Evolutionary conservation across 23 red algal species (phyloP).

Genomic region (Cyanidioschyzon merolae): DNA sequence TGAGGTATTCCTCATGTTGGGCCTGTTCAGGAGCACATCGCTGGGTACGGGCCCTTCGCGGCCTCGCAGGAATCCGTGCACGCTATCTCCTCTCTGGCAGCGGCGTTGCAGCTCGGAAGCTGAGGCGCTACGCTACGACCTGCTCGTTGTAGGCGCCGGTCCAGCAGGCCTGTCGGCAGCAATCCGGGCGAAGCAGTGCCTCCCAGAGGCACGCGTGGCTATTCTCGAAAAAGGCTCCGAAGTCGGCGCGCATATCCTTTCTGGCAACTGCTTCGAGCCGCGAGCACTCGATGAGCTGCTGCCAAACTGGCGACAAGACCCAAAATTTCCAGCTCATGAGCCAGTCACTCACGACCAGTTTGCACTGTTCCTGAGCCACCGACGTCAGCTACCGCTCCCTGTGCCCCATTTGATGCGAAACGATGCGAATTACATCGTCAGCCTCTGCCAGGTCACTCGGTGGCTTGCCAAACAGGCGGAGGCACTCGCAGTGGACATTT

Average conservation of each 20-base stretch:
- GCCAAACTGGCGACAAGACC: slow-evolving; percentile 49
- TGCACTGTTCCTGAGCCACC: slow-evolving; percentile 23
- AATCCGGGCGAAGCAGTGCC: slow-evolving; percentile 60
- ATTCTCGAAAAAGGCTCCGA: slow-evolving; percentile 84
- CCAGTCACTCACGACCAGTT: slow-evolving; percentile 53
- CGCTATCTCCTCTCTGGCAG: too few relatives aligned
- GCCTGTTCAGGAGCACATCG: too few relatives aligned
- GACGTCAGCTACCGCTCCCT: slow-evolving; percentile 32
- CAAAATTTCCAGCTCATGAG: slow-evolving; percentile 28
- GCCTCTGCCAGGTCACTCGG: slow-evolving; percentile 62
- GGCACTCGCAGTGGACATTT: slow-evolving; percentile 66
- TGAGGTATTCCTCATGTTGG: too few relatives aligned
- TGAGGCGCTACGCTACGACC: slow-evolving; percentile 68
- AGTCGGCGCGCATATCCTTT: slow-evolving; percentile 87
- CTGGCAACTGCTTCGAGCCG: slow-evolving; percentile 82
- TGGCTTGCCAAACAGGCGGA: slow-evolving; percentile 77
- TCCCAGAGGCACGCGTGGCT: slow-evolving; percentile 57
- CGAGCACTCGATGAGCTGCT: slow-evolving; percentile 85
- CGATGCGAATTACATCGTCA: slow-evolving; percentile 66
- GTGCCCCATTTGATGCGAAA: slow-evolving; percentile 85
- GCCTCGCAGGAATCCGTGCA: too few relatives aligned
- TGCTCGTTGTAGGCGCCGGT: slow-evolving; percentile 83
- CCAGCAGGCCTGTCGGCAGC: slow-evolving; percentile 87
- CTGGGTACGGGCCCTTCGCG: too few relatives aligned
- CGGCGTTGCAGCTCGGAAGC: too few relatives aligned